These are phyloP conservation scores for Dothideomycetes sp. DNA, from an alignment of 2,329 filamentous ascomycete species.

Conservation along the genomic window DNA sequence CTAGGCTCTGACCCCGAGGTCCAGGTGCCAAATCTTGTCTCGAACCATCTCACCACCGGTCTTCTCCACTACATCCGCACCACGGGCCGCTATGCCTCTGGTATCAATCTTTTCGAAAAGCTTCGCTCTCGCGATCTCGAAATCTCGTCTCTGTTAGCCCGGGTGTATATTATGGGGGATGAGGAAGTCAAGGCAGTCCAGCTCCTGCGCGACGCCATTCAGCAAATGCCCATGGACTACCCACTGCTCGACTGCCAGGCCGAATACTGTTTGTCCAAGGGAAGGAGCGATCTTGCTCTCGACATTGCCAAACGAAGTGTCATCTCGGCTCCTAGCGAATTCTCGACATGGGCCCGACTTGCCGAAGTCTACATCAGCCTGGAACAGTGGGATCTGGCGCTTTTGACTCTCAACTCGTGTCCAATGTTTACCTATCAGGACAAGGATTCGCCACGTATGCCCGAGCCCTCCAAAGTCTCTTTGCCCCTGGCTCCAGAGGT, in stretches of 20 bases:
- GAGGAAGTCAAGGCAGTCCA: slow-evolving; percentile 95
- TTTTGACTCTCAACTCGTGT: slow-evolving; percentile 93
- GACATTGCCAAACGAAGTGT: slow-evolving; percentile 92
- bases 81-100: slow-evolving; percentile 85
- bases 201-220: slow-evolving; percentile 75
- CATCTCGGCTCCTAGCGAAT: slow-evolving; percentile 90
- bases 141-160: slow-evolving; percentile 83
- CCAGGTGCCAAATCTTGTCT: slow-evolving; percentile 92
- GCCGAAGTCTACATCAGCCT: slow-evolving; percentile 89
- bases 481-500: slow-evolving; percentile 83
- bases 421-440: slow-evolving; percentile 99
- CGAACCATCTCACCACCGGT: slow-evolving; percentile 90
- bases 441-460: slow-evolving; percentile 91
- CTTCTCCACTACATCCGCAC: slow-evolving; percentile 91
- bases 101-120: slow-evolving; percentile 97
- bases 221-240: slow-evolving; percentile 95
- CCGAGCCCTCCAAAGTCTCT: slow-evolving; percentile 78
- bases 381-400: slow-evolving; percentile 93
- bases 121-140: slow-evolving; percentile 82
- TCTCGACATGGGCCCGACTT: slow-evolving; percentile 89
- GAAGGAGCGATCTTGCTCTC: slow-evolving; percentile 74
- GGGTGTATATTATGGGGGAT: slow-evolving; percentile 86
- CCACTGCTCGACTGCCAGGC: slow-evolving; percentile 92
- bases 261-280: slow-evolving; percentile 82
- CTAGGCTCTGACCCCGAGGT: slow-evolving; percentile 94